phyloP scores from a whole-genome alignment of 768 basidiomycete genomes.

The Podaxis sp. region DNA sequence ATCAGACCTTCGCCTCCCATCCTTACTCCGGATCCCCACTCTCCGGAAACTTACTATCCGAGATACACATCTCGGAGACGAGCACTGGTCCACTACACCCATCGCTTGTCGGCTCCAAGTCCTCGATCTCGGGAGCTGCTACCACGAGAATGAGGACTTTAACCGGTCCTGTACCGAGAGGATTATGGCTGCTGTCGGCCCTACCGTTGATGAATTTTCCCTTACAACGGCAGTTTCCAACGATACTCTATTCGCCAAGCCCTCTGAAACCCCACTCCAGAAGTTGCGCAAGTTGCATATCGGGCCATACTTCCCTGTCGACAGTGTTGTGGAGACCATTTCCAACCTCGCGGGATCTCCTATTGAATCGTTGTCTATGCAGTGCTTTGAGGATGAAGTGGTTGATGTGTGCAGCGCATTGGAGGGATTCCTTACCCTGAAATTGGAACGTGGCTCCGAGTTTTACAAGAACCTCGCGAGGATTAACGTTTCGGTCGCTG shows the following conservation, averaged over 20 bases:
- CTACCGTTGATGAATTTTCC: slow-evolving; percentile 54
- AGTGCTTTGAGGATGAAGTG: slow-evolving; percentile 63
- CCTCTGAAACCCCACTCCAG: slow-evolving; percentile 43
- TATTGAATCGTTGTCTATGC: slow-evolving; percentile 55
- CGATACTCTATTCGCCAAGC: slow-evolving; percentile 39
- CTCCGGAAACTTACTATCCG: slow-evolving; percentile 62
- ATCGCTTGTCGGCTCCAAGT: slow-evolving; percentile 52
- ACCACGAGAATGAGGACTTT: slow-evolving; percentile 50
- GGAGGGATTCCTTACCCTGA: slow-evolving; percentile 53
- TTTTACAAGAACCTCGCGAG: slow-evolving; percentile 51
- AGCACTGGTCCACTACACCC: slow-evolving; percentile 52
- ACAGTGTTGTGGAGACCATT: slow-evolving; percentile 59
- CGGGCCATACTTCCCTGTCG: slow-evolving; percentile 60
- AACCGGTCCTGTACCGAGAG: slow-evolving; percentile 57
- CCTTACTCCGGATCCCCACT: slow-evolving; percentile 61
- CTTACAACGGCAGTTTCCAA: slow-evolving; percentile 48
- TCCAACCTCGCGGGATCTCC: slow-evolving; percentile 58
- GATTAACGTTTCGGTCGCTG: slow-evolving; percentile 50
- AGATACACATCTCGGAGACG: slow-evolving; percentile 72
- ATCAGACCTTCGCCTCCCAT: slow-evolving; percentile 60
- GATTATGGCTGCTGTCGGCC: slow-evolving; percentile 60
- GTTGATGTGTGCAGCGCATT: slow-evolving; percentile 59
- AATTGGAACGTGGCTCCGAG: slow-evolving; percentile 45
- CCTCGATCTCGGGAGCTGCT: slow-evolving; percentile 58
- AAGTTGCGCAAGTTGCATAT: slow-evolving; percentile 58